Evolutionary conservation across 805 yeast genomes (phyloP).

Genomic region (Clavispora phyllophila): DNA sequence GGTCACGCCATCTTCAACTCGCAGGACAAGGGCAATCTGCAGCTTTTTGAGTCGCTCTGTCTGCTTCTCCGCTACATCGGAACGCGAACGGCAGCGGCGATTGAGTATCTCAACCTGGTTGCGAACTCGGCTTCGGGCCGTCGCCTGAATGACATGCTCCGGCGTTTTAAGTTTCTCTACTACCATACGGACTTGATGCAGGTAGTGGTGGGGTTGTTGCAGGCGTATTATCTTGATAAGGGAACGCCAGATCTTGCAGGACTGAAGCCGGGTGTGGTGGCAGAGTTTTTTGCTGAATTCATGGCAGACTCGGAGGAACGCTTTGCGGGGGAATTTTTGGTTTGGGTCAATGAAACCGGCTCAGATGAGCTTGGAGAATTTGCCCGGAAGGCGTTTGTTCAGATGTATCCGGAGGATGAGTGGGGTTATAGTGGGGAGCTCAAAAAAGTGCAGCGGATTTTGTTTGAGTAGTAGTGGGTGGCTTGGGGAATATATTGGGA

Average conservation of each 20-base stretch:
- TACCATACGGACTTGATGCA: slow-evolving; percentile 1
- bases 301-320: slow-evolving; percentile 2
- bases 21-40: slow-evolving; percentile 18
- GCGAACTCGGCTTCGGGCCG: background rate
- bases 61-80: slow-evolving; percentile 5
- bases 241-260: background rate
- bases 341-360: slow-evolving; percentile 12
- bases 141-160: background rate
- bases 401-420: slow-evolving; percentile 4
- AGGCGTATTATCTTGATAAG: slow-evolving; percentile 11
- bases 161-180: background rate
- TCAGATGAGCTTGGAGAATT: slow-evolving; percentile 3
- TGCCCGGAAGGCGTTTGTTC: slow-evolving; percentile 9
- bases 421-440: background rate
- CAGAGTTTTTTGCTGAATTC: slow-evolving; percentile 5
- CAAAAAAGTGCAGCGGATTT: background rate
- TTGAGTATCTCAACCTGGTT: background rate
- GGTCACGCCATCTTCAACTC: slow-evolving; percentile 11
- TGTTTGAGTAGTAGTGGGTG: background rate
- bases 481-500: too few species aligned
- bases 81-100: background rate
- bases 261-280: background rate
- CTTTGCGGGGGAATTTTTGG: slow-evolving; percentile 8
- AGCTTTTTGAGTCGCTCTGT: slow-evolving; percentile 19
- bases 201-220: slow-evolving; percentile 3